Conservation (phyloP, 371 early-diverging fungal species). For the Lichtheimia hyalospora region DNA sequence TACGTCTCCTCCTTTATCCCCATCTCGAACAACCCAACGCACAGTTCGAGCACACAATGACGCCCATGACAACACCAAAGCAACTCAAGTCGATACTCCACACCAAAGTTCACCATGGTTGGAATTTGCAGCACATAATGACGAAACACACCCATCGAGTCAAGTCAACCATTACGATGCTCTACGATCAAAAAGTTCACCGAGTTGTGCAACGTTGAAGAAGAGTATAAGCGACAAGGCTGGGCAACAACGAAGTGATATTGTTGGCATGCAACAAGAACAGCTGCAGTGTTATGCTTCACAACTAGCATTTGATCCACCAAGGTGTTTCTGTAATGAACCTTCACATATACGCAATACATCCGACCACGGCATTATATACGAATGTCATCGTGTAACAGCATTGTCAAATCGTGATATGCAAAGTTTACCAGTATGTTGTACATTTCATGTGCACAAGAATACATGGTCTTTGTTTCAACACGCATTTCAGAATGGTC, state of each 20-base stretch:
- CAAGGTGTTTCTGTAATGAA: constrained; percentile 36
- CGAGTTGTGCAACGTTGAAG: neutral
- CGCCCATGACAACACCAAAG: neutral
- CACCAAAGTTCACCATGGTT: neutral
- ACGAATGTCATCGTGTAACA: constrained; percentile 23
- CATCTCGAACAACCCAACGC: neutral
- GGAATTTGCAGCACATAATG: neutral
- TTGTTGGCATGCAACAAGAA: neutral
- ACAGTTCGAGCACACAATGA: neutral
- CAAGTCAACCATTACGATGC: neutral
- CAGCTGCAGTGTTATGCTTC: neutral
- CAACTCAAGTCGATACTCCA: neutral
- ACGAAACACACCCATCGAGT: neutral
- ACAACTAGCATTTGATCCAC: neutral
- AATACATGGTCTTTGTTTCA: constrained; percentile 29
- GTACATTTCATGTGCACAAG: constrained; percentile 50
- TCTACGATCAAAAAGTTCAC: neutral
- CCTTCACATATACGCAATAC: constrained; percentile 18
- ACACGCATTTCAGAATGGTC: constrained; percentile 1
- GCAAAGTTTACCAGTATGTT: constrained; percentile 2
- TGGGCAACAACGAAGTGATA: neutral
- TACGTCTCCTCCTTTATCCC: neutral
- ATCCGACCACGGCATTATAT: constrained; percentile 23
- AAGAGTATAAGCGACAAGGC: neutral
- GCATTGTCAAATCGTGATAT: neutral